These are phyloP conservation scores for Wickerhamomyces hampshirensis DNA, from an alignment of 805 yeast genomes.

Conservation along the genomic window DNA sequence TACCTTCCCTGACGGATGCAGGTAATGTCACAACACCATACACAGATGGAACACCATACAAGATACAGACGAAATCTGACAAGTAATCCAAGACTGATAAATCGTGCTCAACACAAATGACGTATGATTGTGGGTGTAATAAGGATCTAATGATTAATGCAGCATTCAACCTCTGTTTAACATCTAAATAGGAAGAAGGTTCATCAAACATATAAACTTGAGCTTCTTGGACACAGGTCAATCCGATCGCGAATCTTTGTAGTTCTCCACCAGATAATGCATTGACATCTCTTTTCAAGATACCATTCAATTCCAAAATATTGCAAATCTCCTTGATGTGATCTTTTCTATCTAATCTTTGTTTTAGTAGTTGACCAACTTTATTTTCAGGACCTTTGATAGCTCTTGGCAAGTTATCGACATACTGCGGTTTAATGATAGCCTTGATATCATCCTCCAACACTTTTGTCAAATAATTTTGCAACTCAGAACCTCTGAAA, in stretches of 20 bases:
- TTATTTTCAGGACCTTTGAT: constrained; percentile 83
- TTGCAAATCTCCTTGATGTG: constrained; percentile 63
- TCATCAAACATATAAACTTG: constrained; percentile 99
- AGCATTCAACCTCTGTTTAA: constrained; percentile 97
- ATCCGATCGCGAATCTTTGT: constrained; percentile 96
- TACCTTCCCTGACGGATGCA: constrained; percentile 96
- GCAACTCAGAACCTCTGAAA: constrained; percentile 96
- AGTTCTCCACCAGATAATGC: constrained; percentile 97
- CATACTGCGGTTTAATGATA: constrained; percentile 98
- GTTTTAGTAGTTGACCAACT: constrained; percentile 79
- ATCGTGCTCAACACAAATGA: constrained; percentile 98
- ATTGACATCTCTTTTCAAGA: constrained; percentile 81
- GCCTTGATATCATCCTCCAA: constrained; percentile 93
- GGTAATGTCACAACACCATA: constrained; percentile 99
- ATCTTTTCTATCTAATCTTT: constrained; percentile 64
- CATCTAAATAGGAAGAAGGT: constrained; percentile 97
- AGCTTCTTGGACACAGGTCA: constrained; percentile 93
- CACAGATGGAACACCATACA: constrained; percentile 97
- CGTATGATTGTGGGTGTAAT: constrained; percentile 70
- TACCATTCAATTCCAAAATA: constrained; percentile 68
- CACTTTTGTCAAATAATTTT: constrained; percentile 90
- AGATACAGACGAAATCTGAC: constrained; percentile 93
- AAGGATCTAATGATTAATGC: constrained; percentile 90
- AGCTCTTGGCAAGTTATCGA: constrained; percentile 95
- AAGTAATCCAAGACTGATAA: constrained; percentile 94